Evolutionary conservation across 2,329 filamentous ascomycete species (phyloP).

Genomic region (Penicillium sp.): DNA sequence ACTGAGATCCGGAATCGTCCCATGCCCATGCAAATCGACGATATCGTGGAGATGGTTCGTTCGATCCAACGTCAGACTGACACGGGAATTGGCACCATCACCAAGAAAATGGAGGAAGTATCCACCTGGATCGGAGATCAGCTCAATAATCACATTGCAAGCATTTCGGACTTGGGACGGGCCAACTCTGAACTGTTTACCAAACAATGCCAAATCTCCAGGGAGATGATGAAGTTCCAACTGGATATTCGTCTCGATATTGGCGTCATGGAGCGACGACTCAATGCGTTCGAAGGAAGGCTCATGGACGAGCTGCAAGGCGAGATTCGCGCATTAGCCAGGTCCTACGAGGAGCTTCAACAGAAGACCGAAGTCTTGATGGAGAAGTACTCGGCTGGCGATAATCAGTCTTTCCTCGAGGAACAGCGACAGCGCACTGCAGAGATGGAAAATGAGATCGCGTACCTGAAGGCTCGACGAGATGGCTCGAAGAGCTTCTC

Average conservation of each 20-base stretch:
- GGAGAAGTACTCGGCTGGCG: not conserved
- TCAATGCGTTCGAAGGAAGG: conserved; percentile 10
- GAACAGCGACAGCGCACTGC: conserved; percentile 9
- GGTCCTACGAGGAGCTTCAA: conserved; percentile 8
- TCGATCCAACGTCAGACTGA: conserved; percentile 12
- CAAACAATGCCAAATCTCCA: conserved; percentile 9
- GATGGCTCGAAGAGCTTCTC: not conserved
- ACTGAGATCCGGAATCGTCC: not conserved
- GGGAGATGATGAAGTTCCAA: conserved; percentile 14
- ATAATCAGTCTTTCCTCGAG: conserved; percentile 8
- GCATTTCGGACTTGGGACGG: conserved; percentile 10
- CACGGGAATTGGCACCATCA: conserved; percentile 3
- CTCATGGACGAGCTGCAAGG: conserved; percentile 10
- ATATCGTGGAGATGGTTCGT: conserved; percentile 11
- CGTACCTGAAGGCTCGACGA: conserved; percentile 4
- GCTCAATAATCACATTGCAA: conserved; percentile 8
- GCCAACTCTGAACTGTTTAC: conserved; percentile 10
- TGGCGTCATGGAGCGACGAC: conserved; percentile 8
- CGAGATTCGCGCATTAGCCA: conserved; percentile 8
- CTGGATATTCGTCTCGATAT: conserved; percentile 13
- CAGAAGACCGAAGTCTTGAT: conserved; percentile 7
- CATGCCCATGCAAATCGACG: conserved; percentile 4
- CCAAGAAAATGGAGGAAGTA: conserved; percentile 12
- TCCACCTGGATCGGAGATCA: conserved; percentile 13
- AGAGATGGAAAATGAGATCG: conserved; percentile 13